Conservation (phyloP, 495 filamentous ascomycete species). For the Talaromyces proteolyticus region DNA sequence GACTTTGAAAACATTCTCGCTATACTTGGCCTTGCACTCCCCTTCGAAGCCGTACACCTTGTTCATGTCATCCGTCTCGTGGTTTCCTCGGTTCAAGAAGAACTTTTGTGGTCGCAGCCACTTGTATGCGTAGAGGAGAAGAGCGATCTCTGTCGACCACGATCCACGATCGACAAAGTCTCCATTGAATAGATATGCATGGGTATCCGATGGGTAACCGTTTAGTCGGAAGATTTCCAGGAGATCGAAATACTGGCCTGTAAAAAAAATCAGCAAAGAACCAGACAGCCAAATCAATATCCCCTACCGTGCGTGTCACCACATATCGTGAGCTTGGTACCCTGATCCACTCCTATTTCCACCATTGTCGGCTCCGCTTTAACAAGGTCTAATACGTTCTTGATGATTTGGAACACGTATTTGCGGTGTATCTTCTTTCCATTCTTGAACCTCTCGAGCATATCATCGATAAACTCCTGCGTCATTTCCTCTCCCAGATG, state of each 20-base stretch:
- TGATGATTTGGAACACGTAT: constrained; percentile 93
- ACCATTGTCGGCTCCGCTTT: constrained; percentile 96
- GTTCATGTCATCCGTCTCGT: constrained; percentile 99
- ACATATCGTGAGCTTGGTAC: constrained; percentile 82
- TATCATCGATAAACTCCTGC: constrained; percentile 91
- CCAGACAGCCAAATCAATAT: not conserved
- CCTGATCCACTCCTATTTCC: constrained; percentile 76
- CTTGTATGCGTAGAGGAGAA: constrained; percentile 94
- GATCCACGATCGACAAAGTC: constrained; percentile 98
- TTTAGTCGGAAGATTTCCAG: constrained; percentile 94
- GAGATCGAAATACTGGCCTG: constrained; percentile 96
- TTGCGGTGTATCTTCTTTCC: constrained; percentile 94
- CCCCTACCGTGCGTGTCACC: constrained; percentile 89
- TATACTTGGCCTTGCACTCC: constrained; percentile 97
- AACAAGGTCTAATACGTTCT: constrained; percentile 83
- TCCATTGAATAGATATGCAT: constrained; percentile 96
- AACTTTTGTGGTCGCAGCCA: constrained; percentile 82
- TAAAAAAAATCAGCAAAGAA: not conserved
- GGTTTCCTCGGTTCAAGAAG: constrained; percentile 97
- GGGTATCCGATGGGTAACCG: constrained; percentile 74
- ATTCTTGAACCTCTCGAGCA: constrained; percentile 91
- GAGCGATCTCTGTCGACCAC: constrained; percentile 94
- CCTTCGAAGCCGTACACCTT: constrained; percentile 97
- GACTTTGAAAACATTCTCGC: constrained; percentile 89
- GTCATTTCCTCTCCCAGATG: constrained; percentile 81